Base-by-base conservation (phyloP, 495 filamentous ascomycete species). In the Aspergillus coremiiformis region DNA sequence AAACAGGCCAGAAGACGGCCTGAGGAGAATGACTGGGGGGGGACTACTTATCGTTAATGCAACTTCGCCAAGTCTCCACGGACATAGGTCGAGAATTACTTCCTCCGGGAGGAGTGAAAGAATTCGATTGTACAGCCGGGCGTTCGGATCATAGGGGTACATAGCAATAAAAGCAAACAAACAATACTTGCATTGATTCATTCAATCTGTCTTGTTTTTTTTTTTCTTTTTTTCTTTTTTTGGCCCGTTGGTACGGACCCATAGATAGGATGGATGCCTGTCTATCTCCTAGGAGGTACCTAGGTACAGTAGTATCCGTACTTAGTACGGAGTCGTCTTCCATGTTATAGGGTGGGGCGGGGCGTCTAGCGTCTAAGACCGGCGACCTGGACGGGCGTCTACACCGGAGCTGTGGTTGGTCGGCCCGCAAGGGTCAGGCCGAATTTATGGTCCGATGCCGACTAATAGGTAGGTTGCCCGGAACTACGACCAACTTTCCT, bases 91-190 rank as follows among this genome's bases (percentile, higher is more conserved):
- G 15, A 3, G 19, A 6, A 20, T 23, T 24, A 10, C 19, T 39
- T 42, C 45, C 30, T 22, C 32, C 27, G 24, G 24, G 24, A 51
- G 11, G 15, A 43, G 17, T 22, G 21, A 17, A 39, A 41, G 26
- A 27, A 49, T 42, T 24, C 43, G 41, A 53, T 35, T 57, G 55
- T 53, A 57, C 50, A 57, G 46, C 49, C 24, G 41, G 51, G 47
- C 47, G 24, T 51, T 26, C 29, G 46, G 41, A 24, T 39, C 22
- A 47, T 58, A 58, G 55, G 39, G 44, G 47, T 58, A 54, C 46
- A 58, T 58, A 54, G 55, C 42, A 35, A 42, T 58, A 54, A 35
- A 26, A n/a, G n/a, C 35, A 21, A 6, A 20, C 11, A n/a, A 42
- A 22, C 37, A 9, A 41, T 21, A 41, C 19, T n/a, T 21, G n/a